These are phyloP conservation scores for Lactarius sanguifluus DNA, from an alignment of 768 basidiomycete genomes.

Conservation along the genomic window DNA sequence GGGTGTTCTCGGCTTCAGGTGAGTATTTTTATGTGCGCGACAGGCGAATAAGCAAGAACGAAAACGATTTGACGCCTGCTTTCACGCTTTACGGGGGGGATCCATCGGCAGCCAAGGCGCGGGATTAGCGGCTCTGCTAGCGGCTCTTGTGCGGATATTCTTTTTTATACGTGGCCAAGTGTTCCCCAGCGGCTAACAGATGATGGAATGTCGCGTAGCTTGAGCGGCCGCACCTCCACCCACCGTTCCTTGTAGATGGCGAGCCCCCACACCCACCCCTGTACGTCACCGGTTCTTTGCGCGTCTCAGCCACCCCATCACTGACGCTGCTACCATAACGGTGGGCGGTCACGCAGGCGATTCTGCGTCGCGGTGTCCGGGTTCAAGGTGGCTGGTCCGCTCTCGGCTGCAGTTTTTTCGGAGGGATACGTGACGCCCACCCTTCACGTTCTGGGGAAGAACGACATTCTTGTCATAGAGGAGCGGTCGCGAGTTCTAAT, in stretches of 20 bases:
- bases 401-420: conserved; percentile 51
- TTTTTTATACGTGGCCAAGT: conserved; percentile 3
- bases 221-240: conserved; percentile 52
- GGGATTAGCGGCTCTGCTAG: conserved; percentile 65
- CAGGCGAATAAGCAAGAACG: background rate
- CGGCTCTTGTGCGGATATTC: conserved; percentile 57
- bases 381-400: conserved; percentile 52
- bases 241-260: conserved; percentile 62
- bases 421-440: conserved; percentile 65
- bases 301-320: conserved; percentile 18
- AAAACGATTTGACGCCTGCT: conserved; percentile 19
- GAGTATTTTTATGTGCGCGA: conserved; percentile 14
- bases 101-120: conserved; percentile 64
- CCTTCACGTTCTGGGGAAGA: conserved; percentile 74
- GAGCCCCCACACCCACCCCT: conserved; percentile 71
- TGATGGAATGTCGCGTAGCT: conserved; percentile 40
- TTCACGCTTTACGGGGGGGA: background rate
- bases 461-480: conserved; percentile 69
- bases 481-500: conserved; percentile 64
- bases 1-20: conserved; percentile 85
- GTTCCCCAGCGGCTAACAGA: background rate
- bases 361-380: conserved; percentile 80
- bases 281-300: conserved; percentile 42
- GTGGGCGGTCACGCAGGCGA: conserved; percentile 41
- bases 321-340: conserved; percentile 11